Evolutionary conservation across 2,329 filamentous ascomycete species (phyloP), one percentile per base, ranked within the genome.

Genomic region (Trichoderma guizhouense): DNA sequence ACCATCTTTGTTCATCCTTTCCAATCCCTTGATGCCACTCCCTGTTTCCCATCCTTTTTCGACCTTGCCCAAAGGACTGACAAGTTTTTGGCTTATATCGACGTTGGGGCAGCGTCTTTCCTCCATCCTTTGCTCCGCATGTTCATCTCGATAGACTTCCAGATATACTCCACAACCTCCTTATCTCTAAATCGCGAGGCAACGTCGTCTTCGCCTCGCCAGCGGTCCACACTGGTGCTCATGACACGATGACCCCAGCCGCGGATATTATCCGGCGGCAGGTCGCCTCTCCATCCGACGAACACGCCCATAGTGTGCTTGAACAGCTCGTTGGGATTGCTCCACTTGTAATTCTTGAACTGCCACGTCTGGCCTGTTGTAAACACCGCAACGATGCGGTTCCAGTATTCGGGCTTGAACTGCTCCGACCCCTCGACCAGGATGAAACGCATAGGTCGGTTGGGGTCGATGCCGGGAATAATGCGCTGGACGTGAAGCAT

Each of bases 341-440:
- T 91, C 94, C 96, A 99, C 82, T 97, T 97, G 88, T 99, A 99
- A 76, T 90, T 93, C 84, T 98, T 97, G 84, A 99, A 99, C 83
- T 99, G 96, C 96, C 96, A 99, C 11, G 92, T 91, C 84, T 99
- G 96, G 39, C 96, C 96, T 0, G 96, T 99, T 0, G 96, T 99
- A 83, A 99, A 98, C 71, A 99, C 95, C 14, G 93, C 96, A 2
- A 98, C 96, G 7, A 99, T 92, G 66, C 95, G 91, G 78, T 91
- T 91, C 96, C 96, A 99, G 85, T 98, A 98, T 79, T 98, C 95
- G 0, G 96, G 96, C 81, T 97, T 97, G 88, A 99, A 99, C 81
- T 96, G 92, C 79, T 97, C 92, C 0, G 95, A 93, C 21, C 91
- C 92, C 81, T 99, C 96, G 69, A 98, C 95, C 51, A 99, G 90